Conservation (phyloP, 805 yeast species). For the Blastobotrys mokoenaii region DNA sequence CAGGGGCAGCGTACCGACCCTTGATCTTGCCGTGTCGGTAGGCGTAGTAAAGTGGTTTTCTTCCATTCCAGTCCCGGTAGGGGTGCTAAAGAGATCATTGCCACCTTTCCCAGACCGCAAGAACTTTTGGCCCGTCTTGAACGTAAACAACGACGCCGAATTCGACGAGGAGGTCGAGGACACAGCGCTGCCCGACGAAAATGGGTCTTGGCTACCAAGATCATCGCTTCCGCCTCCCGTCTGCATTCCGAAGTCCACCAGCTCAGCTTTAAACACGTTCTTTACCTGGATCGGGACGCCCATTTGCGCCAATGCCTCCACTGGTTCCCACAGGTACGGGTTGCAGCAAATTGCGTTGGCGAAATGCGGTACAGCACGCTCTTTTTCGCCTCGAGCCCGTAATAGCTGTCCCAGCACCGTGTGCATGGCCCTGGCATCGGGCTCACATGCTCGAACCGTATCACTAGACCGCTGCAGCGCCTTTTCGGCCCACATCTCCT, state of each 20-base stretch:
- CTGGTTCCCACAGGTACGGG: constrained; percentile 82
- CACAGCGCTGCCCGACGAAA: neutral
- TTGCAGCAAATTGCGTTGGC: constrained; percentile 62
- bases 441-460: constrained; percentile 25
- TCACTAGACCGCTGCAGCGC: constrained; percentile 1
- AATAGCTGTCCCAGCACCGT: constrained; percentile 65
- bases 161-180: too few species aligned
- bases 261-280: constrained; percentile 20
- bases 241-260: constrained; percentile 1
- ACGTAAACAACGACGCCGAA: constrained; percentile 1
- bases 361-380: constrained; percentile 59
- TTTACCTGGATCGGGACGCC: constrained; percentile 64
- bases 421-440: constrained; percentile 65
- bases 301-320: constrained; percentile 61
- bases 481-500: constrained; percentile 9
- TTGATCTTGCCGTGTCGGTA: constrained; percentile 6
- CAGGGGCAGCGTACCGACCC: constrained; percentile 8
- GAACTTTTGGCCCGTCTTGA: constrained; percentile 14
- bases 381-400: constrained; percentile 46
- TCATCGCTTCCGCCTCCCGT: neutral
- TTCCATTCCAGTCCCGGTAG: neutral
- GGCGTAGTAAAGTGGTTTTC: constrained; percentile 12
- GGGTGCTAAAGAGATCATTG: constrained; percentile 4
- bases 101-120: neutral
- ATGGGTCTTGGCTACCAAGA: constrained; percentile 7